Evolutionary conservation across 2,329 filamentous ascomycete species (phyloP).

Genomic region (Aspergillus pseudoviridinutans): DNA sequence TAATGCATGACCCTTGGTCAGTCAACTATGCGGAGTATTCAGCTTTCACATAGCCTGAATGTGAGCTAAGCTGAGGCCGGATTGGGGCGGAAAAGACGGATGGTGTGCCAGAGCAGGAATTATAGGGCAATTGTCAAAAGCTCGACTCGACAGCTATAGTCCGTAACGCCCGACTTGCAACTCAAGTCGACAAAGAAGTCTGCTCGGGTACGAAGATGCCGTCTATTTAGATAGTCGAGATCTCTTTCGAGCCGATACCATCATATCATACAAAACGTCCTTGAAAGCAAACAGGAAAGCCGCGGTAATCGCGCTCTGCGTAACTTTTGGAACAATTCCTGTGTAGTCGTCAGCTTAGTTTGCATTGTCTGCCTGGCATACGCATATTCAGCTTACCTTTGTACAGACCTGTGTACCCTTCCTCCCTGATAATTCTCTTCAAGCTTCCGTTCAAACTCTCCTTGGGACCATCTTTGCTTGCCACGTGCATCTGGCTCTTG

Average conservation of each 20-base stretch:
- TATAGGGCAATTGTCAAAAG: neutral
- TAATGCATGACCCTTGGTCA: neutral
- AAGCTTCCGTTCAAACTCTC: conserved; percentile 78
- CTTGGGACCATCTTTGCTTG: conserved; percentile 68
- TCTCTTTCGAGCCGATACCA: conserved; percentile 33
- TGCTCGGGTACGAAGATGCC: neutral
- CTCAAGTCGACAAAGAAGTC: neutral
- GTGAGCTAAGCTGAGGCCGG: neutral
- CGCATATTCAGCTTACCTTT: conserved; percentile 63
- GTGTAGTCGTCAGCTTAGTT: conserved; percentile 10
- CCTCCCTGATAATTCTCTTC: conserved; percentile 74
- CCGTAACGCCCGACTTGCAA: neutral
- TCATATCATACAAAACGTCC: conserved; percentile 78
- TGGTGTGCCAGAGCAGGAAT: neutral
- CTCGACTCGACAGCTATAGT: neutral
- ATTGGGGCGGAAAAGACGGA: neutral
- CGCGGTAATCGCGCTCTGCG: conserved; percentile 92
- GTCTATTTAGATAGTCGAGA: conserved; percentile 29
- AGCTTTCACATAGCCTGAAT: neutral
- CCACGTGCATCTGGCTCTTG: conserved; percentile 96
- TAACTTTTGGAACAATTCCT: conserved; percentile 96
- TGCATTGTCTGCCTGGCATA: neutral
- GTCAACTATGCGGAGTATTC: neutral
- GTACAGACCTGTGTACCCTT: conserved; percentile 89
- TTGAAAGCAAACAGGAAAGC: conserved; percentile 98